Evolutionary conservation across 2,329 filamentous ascomycete genomes (phyloP).

Genomic region (Sporothrix protearum): DNA sequence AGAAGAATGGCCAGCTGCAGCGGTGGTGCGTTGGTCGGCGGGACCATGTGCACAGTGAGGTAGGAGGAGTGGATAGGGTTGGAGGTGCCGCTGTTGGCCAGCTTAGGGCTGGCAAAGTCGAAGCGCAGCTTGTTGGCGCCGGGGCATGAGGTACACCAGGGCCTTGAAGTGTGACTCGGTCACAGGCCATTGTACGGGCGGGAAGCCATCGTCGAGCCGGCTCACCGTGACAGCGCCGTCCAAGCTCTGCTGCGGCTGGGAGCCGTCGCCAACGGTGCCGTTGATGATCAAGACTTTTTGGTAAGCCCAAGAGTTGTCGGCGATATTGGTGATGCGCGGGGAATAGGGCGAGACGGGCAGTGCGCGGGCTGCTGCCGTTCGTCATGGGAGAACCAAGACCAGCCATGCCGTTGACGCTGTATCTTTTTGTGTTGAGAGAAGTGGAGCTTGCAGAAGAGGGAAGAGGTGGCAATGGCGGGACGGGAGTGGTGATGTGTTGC

Average conservation of each 20-base stretch:
- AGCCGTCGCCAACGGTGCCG: constrained; percentile 73
- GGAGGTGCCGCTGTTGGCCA: constrained; percentile 63
- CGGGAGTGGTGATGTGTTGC: constrained; percentile 32
- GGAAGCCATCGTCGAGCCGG: constrained; percentile 82
- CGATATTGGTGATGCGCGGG: constrained; percentile 72
- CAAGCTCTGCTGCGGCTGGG: constrained; percentile 59
- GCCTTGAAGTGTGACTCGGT: constrained; percentile 88
- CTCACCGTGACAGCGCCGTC: constrained; percentile 77
- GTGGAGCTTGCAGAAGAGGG: constrained; percentile 20
- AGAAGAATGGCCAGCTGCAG: constrained; percentile 85
- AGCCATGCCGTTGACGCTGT: constrained; percentile 62
- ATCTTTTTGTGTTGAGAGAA: constrained; percentile 46
- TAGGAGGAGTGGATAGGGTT: constrained; percentile 73
- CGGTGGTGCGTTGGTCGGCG: constrained; percentile 72
- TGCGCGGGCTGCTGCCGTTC: constrained; percentile 53
- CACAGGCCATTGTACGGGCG: constrained; percentile 80
- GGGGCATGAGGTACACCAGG: constrained; percentile 78
- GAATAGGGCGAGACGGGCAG: constrained; percentile 72
- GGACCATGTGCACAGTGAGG: constrained; percentile 81
- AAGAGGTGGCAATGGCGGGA: constrained; percentile 38
- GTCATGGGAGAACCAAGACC: constrained; percentile 55
- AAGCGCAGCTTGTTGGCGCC: constrained; percentile 85
- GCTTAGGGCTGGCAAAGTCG: constrained; percentile 80
- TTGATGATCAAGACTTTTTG: constrained; percentile 83
- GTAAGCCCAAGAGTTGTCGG: constrained; percentile 84